These are phyloP conservation scores for Santalum album DNA, from an alignment of 164 flowering plant genomes.

Conservation along the genomic window DNA sequence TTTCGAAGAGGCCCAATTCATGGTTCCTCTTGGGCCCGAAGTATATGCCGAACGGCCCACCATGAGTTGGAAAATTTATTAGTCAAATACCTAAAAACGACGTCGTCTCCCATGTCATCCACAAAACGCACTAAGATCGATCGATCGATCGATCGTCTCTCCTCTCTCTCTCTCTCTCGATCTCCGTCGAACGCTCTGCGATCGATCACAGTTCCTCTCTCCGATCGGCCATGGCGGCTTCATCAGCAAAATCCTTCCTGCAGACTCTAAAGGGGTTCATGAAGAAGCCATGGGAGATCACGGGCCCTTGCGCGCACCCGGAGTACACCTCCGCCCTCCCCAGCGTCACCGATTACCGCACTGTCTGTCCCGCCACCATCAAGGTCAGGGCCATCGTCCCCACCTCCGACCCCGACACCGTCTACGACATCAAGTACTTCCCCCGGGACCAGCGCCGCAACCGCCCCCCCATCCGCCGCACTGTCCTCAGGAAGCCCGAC, in stretches of 20 bases:
- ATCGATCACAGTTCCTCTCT: no score
- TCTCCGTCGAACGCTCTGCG: no score
- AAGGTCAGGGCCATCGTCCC: slow-evolving; percentile 39
- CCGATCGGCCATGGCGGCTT: slow-evolving; percentile 11
- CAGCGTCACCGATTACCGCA: slow-evolving; percentile 52
- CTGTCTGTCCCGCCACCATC: slow-evolving; percentile 56
- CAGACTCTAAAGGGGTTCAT: slow-evolving; percentile 54
- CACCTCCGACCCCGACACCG: slow-evolving; percentile 64
- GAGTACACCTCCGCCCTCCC: slow-evolving; percentile 76
- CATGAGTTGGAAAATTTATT: no score
- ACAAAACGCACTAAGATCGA: no score
- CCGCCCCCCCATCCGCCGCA: slow-evolving; percentile 62
- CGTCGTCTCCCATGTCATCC: no score
- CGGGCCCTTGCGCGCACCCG: slow-evolving; percentile 74
- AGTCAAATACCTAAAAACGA: no score
- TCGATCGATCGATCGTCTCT: no score
- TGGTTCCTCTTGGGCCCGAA: no score
- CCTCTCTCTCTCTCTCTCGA: no score
- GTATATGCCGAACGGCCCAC: no score
- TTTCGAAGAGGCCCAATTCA: no score
- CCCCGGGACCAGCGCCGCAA: slow-evolving; percentile 74
- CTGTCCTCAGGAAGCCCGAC: slow-evolving; percentile 57
- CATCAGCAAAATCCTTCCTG: slow-evolving; percentile 31
- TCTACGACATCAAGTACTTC: slow-evolving; percentile 77
- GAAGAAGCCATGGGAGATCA: slow-evolving; percentile 86